Percentiles rank a stretch among this genome's conserved stretches.
phyloP scores from a whole-genome alignment of 1,139 yeast species.

The Taphrina sp. region DNA sequence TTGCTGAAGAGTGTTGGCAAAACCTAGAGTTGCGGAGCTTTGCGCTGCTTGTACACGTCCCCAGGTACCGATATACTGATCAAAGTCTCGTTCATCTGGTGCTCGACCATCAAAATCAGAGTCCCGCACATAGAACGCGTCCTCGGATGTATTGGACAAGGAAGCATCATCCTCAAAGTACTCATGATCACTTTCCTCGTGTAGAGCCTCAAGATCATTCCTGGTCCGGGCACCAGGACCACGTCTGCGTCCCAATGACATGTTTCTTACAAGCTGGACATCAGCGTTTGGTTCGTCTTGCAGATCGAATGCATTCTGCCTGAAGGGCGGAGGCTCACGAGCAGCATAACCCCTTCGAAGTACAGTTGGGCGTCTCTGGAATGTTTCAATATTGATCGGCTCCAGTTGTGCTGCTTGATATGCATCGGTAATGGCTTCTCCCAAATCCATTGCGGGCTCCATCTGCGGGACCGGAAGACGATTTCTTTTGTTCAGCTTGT shows the following conservation, averaged over 20 bases:
- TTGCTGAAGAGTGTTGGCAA: slow-evolving; percentile 8
- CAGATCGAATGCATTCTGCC: neutral
- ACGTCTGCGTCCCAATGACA: slow-evolving; percentile 11
- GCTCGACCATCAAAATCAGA: slow-evolving; percentile 11
- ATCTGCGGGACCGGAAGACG: slow-evolving; percentile 12
- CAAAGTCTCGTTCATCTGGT: slow-evolving; percentile 15
- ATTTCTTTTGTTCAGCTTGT: neutral
- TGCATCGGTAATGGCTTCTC: neutral
- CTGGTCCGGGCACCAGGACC: slow-evolving; percentile 13
- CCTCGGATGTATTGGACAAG: slow-evolving; percentile 7
- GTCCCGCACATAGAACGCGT: slow-evolving; percentile 11
- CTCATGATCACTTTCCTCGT: slow-evolving; percentile 2
- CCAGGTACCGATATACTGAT: slow-evolving; percentile 11
- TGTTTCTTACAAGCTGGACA: neutral
- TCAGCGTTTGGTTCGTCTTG: slow-evolving; percentile 1
- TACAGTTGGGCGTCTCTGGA: slow-evolving; percentile 17
- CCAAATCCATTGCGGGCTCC: slow-evolving; percentile 18
- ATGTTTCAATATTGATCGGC: slow-evolving; percentile 12
- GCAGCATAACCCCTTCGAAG: neutral
- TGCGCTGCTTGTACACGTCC: neutral
- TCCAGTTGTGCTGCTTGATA: neutral
- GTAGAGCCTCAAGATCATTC: slow-evolving; percentile 1
- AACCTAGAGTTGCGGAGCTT: neutral
- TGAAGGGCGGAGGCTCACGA: slow-evolving; percentile 3
- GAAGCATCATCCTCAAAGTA: neutral